Evolutionary conservation across 495 filamentous ascomycete species (phyloP).

Genomic region (Penicillium pulvis): DNA sequence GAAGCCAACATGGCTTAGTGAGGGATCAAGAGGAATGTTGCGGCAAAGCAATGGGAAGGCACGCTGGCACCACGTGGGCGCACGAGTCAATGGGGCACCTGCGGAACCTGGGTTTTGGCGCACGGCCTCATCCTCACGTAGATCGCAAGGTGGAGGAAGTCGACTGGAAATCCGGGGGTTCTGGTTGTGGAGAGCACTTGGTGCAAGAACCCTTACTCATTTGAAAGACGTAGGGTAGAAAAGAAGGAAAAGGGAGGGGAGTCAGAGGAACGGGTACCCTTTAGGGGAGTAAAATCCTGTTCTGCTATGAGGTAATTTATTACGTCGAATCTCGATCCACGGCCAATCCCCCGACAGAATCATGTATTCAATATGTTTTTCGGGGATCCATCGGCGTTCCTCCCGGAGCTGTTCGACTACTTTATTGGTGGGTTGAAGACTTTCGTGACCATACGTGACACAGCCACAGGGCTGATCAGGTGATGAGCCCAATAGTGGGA

Average conservation of each 20-base stretch:
- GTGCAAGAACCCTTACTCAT: conserved; percentile 5
- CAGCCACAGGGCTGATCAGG: conserved; percentile 14
- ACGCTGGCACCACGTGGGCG: conserved; percentile 48
- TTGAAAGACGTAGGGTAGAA: conserved; percentile 3
- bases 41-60: conserved; percentile 25
- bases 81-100: conserved; percentile 45
- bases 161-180: conserved; percentile 11
- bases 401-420: background rate
- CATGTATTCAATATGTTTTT: background rate
- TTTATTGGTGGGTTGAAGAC: conserved; percentile 10
- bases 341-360: background rate
- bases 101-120: conserved; percentile 32
- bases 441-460: conserved; percentile 16
- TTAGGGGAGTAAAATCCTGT: conserved; percentile 16
- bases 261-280: background rate
- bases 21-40: conserved; percentile 24
- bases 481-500: background rate
- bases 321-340: conserved; percentile 12
- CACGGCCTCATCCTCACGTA: conserved; percentile 34
- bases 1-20: conserved; percentile 48
- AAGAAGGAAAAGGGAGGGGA: conserved; percentile 1
- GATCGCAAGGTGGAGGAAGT: conserved; percentile 7
- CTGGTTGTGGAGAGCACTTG: conserved; percentile 1
- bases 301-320: conserved; percentile 25
- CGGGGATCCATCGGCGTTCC: background rate